phyloP scores from a whole-genome alignment of 805 yeast genomes.

The Jamesozyma spencerorum region DNA sequence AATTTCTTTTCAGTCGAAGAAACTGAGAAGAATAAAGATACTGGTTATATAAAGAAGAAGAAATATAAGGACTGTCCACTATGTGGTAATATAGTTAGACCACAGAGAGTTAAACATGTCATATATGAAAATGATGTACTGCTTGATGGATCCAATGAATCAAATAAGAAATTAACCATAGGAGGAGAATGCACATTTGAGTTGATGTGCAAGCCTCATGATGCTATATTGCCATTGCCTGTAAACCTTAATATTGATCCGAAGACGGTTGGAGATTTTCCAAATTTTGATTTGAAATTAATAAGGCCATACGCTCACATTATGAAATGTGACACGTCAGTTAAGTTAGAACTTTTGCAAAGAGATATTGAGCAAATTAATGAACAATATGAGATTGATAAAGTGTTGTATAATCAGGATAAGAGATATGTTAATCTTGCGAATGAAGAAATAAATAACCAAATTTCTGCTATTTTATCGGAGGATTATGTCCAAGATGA shows the following conservation, averaged over 20 bases:
- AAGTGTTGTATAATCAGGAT: slow-evolving; percentile 49
- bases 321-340: slow-evolving; percentile 53
- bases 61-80: slow-evolving; percentile 71
- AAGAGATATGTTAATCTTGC: slow-evolving; percentile 50
- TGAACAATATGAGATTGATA: slow-evolving; percentile 47
- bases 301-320: slow-evolving; percentile 52
- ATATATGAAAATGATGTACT: slow-evolving; percentile 39
- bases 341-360: slow-evolving; percentile 45
- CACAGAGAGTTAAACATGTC: slow-evolving; percentile 59
- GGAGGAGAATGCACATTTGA: slow-evolving; percentile 49
- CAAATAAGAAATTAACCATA: slow-evolving; percentile 36
- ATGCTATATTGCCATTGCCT: slow-evolving; percentile 41
- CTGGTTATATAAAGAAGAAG: slow-evolving; percentile 29
- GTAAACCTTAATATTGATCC: slow-evolving; percentile 36
- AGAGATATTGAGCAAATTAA: slow-evolving; percentile 49
- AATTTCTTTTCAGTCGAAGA: slow-evolving; percentile 50
- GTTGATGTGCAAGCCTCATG: slow-evolving; percentile 51
- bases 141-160: slow-evolving; percentile 14
- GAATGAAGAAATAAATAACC: slow-evolving; percentile 41
- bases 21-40: slow-evolving; percentile 29
- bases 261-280: slow-evolving; percentile 39
- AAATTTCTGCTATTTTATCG: slow-evolving; percentile 33
- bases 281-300: slow-evolving; percentile 39
- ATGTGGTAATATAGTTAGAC: slow-evolving; percentile 51
- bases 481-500: slow-evolving; percentile 6